A percentile compares a stretch with the other conserved stretches of the same genome.
These are phyloP conservation scores for Bremia lactucae DNA, from an alignment of 352 stramenopile genomes.

Conservation along the genomic window DNA sequence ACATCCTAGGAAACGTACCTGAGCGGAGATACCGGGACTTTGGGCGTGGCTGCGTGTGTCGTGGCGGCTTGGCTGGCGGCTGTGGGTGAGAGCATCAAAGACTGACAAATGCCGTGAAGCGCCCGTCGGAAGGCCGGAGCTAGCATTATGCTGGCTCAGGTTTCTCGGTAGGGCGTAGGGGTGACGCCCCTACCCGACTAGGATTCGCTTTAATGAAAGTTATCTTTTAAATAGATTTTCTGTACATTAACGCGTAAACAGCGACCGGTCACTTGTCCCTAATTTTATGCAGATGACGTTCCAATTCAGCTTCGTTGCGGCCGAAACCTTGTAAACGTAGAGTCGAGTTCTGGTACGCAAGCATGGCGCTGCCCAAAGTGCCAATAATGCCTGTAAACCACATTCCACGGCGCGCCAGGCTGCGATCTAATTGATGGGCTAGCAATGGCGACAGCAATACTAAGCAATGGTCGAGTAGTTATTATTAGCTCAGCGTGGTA, in stretches of 20 bases:
- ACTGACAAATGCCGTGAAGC: constrained; percentile 3
- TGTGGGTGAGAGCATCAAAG: constrained; percentile 5
- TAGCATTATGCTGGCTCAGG: constrained; percentile 7
- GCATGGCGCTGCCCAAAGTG: constrained; percentile 40
- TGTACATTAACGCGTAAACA: too few relatives aligned
- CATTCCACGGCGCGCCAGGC: constrained; percentile 54
- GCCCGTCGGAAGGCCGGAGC: constrained; percentile 4
- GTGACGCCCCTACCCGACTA: too few relatives aligned
- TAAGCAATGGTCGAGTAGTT: constrained; percentile 1
- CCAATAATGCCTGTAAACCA: constrained; percentile 66
- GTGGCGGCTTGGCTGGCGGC: constrained; percentile 2
- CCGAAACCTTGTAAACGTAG: constrained; percentile 69
- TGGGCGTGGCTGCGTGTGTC: background rate
- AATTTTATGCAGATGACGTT: too few relatives aligned
- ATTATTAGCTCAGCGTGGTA: background rate
- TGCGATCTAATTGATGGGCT: constrained; percentile 53
- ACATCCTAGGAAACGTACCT: constrained; percentile 10
- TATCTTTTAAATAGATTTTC: too few relatives aligned
- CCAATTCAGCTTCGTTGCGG: constrained; percentile 60
- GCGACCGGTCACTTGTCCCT: too few relatives aligned
- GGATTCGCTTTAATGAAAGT: too few relatives aligned
- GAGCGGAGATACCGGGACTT: background rate
- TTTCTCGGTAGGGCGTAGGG: constrained; percentile 8
- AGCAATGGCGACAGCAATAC: background rate
- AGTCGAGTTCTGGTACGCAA: constrained; percentile 74